Evolutionary conservation across 306 rosid species (phyloP).

Genomic region (Boehmeria nivea): DNA sequence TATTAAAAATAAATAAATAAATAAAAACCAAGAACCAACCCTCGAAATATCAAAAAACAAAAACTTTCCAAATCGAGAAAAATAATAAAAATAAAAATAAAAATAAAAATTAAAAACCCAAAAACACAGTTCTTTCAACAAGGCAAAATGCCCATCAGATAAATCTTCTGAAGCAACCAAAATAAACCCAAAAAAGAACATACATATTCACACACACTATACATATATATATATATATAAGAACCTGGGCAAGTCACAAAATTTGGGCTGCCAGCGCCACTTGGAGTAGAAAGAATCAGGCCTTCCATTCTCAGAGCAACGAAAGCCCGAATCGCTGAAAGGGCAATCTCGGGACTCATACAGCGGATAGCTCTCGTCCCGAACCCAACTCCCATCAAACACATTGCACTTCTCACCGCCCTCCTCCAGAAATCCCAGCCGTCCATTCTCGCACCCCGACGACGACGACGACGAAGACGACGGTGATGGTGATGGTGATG

Average conservation of each 20-base stretch:
- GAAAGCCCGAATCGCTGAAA: slow-evolving; percentile 67
- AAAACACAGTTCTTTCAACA: too few species aligned
- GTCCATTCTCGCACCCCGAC: neutral
- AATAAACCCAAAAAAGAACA: slow-evolving; percentile 11
- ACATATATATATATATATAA: neutral
- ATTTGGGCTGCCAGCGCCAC: slow-evolving; percentile 90
- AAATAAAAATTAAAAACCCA: too few species aligned
- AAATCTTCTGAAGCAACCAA: too few species aligned
- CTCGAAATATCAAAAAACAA: too few species aligned
- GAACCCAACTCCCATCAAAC: slow-evolving; percentile 80
- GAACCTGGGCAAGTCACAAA: slow-evolving; percentile 86
- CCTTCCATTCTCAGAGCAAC: slow-evolving; percentile 69
- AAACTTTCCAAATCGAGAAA: too few species aligned
- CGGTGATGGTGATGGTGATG: neutral
- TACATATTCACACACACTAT: neutral
- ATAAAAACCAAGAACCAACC: too few species aligned
- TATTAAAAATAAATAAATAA: too few species aligned
- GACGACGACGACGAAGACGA: slow-evolving; percentile 8
- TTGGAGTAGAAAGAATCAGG: slow-evolving; percentile 65
- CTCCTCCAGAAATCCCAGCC: slow-evolving; percentile 41
- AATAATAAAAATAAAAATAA: too few species aligned
- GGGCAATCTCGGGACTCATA: slow-evolving; percentile 59
- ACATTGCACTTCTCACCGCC: slow-evolving; percentile 49
- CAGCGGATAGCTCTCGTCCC: slow-evolving; percentile 85
- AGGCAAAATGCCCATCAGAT: too few species aligned